Evolutionary conservation across 1,284 basidiomycete species (phyloP).

Genomic region (Leucoagaricus sp.): DNA sequence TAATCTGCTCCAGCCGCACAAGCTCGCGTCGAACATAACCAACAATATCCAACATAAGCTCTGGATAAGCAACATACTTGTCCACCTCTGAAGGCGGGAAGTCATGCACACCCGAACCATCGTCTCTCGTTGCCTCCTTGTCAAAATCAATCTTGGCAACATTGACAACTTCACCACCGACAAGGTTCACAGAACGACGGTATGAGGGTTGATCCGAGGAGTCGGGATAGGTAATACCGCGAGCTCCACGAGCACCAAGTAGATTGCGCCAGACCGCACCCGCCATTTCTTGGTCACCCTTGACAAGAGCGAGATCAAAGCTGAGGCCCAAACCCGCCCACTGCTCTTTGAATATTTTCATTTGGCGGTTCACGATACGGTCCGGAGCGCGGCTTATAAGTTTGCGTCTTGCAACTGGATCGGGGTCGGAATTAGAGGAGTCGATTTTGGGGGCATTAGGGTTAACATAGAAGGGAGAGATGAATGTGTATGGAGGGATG

Average conservation of each 20-base stretch:
- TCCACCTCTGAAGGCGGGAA: constrained; percentile 59
- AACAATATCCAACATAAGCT: constrained; percentile 78
- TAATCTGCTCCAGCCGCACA: constrained; percentile 67
- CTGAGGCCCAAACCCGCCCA: constrained; percentile 85
- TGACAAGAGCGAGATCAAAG: constrained; percentile 80
- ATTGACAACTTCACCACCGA: constrained; percentile 60
- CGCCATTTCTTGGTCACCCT: constrained; percentile 80
- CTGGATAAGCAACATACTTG: constrained; percentile 75
- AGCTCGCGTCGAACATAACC: constrained; percentile 81
- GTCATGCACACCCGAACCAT: constrained; percentile 73
- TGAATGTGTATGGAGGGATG: constrained; percentile 38
- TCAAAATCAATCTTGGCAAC: constrained; percentile 57
- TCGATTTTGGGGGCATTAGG: constrained; percentile 33
- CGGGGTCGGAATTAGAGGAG: constrained; percentile 23
- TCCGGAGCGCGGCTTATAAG: constrained; percentile 63
- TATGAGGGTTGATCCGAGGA: constrained; percentile 32
- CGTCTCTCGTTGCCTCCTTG: constrained; percentile 60
- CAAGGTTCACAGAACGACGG: constrained; percentile 65
- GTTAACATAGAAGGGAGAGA: constrained; percentile 53
- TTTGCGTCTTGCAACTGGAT: constrained; percentile 27
- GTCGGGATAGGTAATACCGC: constrained; percentile 55
- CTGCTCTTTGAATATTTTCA: constrained; percentile 92
- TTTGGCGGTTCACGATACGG: constrained; percentile 83
- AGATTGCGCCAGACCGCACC: constrained; percentile 92
- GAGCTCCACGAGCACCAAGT: constrained; percentile 76